A percentile compares a stretch with the other conserved stretches of the same genome.
These are phyloP conservation scores for Cadophora gregata DNA, from an alignment of 2,329 filamentous ascomycete species.

Conservation along the genomic window DNA sequence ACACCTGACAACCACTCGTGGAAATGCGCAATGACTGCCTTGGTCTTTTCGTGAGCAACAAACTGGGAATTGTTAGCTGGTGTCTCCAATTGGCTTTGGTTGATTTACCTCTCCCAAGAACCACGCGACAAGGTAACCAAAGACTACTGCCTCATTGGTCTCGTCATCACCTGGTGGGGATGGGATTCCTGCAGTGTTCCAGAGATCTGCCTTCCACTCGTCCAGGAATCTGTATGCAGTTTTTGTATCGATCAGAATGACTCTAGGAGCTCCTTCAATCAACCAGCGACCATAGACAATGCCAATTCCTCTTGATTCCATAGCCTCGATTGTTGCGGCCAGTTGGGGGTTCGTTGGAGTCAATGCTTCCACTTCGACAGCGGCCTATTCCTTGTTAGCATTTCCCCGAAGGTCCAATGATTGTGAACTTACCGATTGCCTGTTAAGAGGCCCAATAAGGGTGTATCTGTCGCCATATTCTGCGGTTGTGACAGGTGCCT, in stretches of 20 bases:
- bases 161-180: conserved; percentile 89
- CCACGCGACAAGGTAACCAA: conserved; percentile 97
- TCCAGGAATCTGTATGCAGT: conserved; percentile 90
- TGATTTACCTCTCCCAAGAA: conserved; percentile 88
- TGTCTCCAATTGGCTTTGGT: not conserved
- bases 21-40: conserved; percentile 95
- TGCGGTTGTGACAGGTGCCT: conserved; percentile 94
- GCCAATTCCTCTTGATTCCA: conserved; percentile 89
- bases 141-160: conserved; percentile 96
- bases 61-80: conserved; percentile 62
- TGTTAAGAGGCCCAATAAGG: conserved; percentile 92
- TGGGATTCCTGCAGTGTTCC: conserved; percentile 93
- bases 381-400: conserved; percentile 65
- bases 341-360: conserved; percentile 83
- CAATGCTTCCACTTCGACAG: conserved; percentile 96
- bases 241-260: conserved; percentile 93
- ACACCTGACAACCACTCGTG: conserved; percentile 99
- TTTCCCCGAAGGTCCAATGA: conserved; percentile 16
- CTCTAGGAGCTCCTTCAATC: conserved; percentile 93
- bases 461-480: conserved; percentile 99
- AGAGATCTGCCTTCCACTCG: conserved; percentile 97
- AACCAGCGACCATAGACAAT: conserved; percentile 96
- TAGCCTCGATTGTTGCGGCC: conserved; percentile 82
- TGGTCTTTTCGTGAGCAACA: conserved; percentile 88
- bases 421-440: conserved; percentile 73